Evolutionary conservation across 2,329 filamentous ascomycete genomes (phyloP).

Genomic region (Simplicillium sp.): DNA sequence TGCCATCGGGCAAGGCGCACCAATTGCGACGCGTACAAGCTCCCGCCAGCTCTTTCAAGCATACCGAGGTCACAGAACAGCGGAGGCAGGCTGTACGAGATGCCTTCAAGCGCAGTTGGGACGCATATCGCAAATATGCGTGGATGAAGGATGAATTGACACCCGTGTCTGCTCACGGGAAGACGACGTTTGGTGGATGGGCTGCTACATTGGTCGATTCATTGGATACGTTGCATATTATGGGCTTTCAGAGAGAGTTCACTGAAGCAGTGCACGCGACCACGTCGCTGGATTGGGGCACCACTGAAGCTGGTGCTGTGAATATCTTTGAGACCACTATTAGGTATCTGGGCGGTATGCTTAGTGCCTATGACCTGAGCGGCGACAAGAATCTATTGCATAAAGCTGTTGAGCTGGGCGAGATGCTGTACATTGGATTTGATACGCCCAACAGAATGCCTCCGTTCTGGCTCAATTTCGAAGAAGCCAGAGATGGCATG

Average conservation of each 20-base stretch:
- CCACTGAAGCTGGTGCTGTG: slow-evolving; percentile 32
- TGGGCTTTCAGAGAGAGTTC: slow-evolving; percentile 56
- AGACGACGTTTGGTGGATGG: slow-evolving; percentile 55
- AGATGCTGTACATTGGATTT: slow-evolving; percentile 53
- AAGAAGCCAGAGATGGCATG: slow-evolving; percentile 23
- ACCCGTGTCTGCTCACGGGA: slow-evolving; percentile 39
- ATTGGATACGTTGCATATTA: slow-evolving; percentile 60
- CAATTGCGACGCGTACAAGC: slow-evolving; percentile 17
- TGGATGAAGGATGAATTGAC: slow-evolving; percentile 55
- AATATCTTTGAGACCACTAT: slow-evolving; percentile 62
- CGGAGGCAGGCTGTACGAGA: slow-evolving; percentile 34
- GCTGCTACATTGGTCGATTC: slow-evolving; percentile 54
- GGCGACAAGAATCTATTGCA: slow-evolving; percentile 40
- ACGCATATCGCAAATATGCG: slow-evolving; percentile 48
- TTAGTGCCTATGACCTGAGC: slow-evolving; percentile 60
- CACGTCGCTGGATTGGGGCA: slow-evolving; percentile 48
- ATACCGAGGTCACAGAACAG: slow-evolving; percentile 20
- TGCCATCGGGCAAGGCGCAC: slow-evolving; percentile 22
- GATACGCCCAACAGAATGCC: slow-evolving; percentile 60
- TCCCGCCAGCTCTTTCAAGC: slow-evolving; percentile 26
- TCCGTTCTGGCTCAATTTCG: slow-evolving; percentile 32
- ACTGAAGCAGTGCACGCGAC: slow-evolving; percentile 48
- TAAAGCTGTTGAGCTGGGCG: slow-evolving; percentile 52
- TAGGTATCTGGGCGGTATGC: slow-evolving; percentile 55
- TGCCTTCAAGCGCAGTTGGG: slow-evolving; percentile 47